A percentile compares a stretch with the other conserved stretches of the same genome.
These are phyloP conservation scores for Penicillium simplicissimum DNA, from an alignment of 495 filamentous ascomycete species.

Conservation along the genomic window DNA sequence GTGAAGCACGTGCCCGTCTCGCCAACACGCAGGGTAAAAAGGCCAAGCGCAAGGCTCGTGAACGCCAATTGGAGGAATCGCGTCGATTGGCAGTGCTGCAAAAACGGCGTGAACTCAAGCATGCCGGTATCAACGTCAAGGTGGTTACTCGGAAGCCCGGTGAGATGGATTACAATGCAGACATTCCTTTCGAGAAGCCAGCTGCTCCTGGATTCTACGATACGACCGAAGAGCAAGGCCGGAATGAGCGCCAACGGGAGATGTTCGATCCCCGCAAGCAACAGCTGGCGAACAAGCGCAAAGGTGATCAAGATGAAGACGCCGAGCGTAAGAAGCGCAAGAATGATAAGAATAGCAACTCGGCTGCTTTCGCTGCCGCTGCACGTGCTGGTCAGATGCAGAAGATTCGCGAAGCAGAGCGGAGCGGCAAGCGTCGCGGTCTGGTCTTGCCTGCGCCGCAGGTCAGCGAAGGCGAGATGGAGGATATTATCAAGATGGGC, in stretches of 20 bases:
- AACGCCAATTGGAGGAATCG: slow-evolving; percentile 93
- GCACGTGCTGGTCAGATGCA: slow-evolving; percentile 94
- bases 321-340: slow-evolving; percentile 82
- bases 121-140: slow-evolving; percentile 97
- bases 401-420: slow-evolving; percentile 92
- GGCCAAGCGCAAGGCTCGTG: slow-evolving; percentile 95
- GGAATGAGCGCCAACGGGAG: slow-evolving; percentile 85
- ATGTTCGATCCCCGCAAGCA: slow-evolving; percentile 94
- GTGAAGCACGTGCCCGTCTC: slow-evolving; percentile 91
- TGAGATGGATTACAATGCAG: slow-evolving; percentile 99
- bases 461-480: slow-evolving; percentile 87
- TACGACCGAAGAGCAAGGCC: slow-evolving; percentile 73
- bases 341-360: slow-evolving; percentile 74
- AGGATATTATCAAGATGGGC: slow-evolving; percentile 99
- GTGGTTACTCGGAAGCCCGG: slow-evolving; percentile 88
- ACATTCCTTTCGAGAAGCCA: slow-evolving; percentile 95
- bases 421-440: slow-evolving; percentile 84
- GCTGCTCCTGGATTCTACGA: slow-evolving; percentile 92
- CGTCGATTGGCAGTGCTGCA: slow-evolving; percentile 84
- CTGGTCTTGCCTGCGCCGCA: slow-evolving; percentile 84
- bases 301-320: slow-evolving; percentile 84
- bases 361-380: slow-evolving; percentile 80
- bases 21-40: slow-evolving; percentile 99
- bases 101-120: slow-evolving; percentile 94
- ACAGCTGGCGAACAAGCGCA: slow-evolving; percentile 92